phyloP scores from a whole-genome alignment of 306 rosid species.

The Castanea crenata region DNA sequence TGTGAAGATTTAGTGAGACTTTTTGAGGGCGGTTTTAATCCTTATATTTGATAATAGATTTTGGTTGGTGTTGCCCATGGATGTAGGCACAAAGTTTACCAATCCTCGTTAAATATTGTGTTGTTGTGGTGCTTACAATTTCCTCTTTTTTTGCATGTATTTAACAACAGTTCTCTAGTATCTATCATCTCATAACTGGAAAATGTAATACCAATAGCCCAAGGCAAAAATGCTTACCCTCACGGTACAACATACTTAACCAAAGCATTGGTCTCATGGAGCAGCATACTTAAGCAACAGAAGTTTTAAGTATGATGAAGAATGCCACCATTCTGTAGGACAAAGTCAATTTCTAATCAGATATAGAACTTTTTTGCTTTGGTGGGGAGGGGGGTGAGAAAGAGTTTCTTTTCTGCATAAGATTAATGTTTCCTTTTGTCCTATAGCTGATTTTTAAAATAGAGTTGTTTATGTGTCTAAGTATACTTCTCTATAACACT shows the following conservation, averaged over 20 bases:
- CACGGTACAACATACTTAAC: not conserved
- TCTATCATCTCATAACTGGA: not conserved
- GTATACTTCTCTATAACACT: not conserved
- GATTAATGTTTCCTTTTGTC: not conserved
- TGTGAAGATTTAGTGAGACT: too few relatives aligned
- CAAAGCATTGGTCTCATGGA: not conserved
- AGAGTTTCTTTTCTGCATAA: not conserved
- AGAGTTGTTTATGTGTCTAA: not conserved
- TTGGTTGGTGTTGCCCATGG: too few relatives aligned
- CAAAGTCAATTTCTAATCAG: not conserved
- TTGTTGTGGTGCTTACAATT: too few relatives aligned
- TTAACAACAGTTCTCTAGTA: not conserved
- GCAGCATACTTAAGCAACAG: not conserved
- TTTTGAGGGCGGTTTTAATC: too few relatives aligned
- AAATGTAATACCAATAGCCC: not conserved
- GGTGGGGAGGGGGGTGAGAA: not conserved
- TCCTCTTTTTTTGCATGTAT: not conserved
- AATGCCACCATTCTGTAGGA: not conserved
- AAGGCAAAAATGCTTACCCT: not conserved
- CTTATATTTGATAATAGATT: too few relatives aligned
- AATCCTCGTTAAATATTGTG: too few relatives aligned
- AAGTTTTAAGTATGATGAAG: not conserved
- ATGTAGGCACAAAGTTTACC: too few relatives aligned
- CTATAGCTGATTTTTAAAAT: not conserved
- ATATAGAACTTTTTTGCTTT: too few relatives aligned